Conservation (phyloP, 2,329 filamentous ascomycete genomes). For the Monosporascus sp. region DNA sequence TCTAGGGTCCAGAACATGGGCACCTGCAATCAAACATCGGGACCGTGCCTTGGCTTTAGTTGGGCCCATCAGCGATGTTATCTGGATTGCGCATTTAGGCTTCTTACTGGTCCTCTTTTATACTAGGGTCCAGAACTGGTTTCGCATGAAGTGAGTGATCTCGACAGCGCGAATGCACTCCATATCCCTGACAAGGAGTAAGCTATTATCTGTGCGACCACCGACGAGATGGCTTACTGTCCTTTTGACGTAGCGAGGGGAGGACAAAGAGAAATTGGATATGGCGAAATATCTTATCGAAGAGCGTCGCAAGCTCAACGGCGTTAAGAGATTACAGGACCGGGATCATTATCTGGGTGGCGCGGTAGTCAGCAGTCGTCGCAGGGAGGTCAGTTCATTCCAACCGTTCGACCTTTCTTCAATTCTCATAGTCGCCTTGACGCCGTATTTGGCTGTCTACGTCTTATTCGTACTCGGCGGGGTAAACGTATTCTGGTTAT, state of each 20-base stretch:
- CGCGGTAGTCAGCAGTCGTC: too few relatives aligned
- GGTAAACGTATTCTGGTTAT: too few relatives aligned
- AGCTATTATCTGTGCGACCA: not conserved
- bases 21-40: constrained; percentile 9
- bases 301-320: constrained; percentile 7
- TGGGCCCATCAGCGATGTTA: constrained; percentile 10
- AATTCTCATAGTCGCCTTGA: too few relatives aligned
- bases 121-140: constrained; percentile 11
- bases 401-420: too few relatives aligned
- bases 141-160: constrained; percentile 8
- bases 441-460: too few relatives aligned
- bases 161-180: too few relatives aligned
- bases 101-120: constrained; percentile 10
- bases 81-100: constrained; percentile 13
- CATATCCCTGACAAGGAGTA: not conserved
- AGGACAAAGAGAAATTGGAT: constrained; percentile 7
- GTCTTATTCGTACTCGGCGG: too few relatives aligned
- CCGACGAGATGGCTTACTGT: not conserved
- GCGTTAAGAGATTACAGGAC: too few relatives aligned
- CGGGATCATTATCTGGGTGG: too few relatives aligned
- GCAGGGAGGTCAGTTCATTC: too few relatives aligned
- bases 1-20: constrained; percentile 4
- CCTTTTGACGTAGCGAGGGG: constrained; percentile 5
- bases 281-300: constrained; percentile 14
- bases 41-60: constrained; percentile 12